Percentiles rank a stretch among this genome's conserved stretches.
Evolutionary conservation across 768 basidiomycete genomes (phyloP).

Genomic region (Auriscalpium vulgare): DNA sequence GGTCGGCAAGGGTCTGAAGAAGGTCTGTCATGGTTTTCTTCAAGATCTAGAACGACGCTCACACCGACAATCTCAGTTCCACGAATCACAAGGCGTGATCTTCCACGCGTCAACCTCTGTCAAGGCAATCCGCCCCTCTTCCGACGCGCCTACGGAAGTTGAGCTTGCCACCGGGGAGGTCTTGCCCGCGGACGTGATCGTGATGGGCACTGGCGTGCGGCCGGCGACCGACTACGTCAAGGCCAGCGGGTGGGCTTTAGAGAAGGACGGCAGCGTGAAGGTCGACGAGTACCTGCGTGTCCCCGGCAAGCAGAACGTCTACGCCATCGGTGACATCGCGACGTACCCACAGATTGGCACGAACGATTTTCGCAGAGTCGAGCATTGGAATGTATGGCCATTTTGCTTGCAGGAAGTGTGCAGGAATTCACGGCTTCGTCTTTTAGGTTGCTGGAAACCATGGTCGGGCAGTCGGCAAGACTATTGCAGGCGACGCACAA

Average conservation of each 20-base stretch:
- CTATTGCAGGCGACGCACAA: constrained; percentile 44
- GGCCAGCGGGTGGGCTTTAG: constrained; percentile 57
- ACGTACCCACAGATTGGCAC: constrained; percentile 55
- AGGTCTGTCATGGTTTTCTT: constrained; percentile 33
- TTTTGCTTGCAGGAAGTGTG: neutral
- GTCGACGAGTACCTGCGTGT: constrained; percentile 73
- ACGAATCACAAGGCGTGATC: constrained; percentile 74
- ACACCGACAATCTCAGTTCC: constrained; percentile 38
- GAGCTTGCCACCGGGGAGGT: constrained; percentile 29
- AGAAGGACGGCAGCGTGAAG: constrained; percentile 68
- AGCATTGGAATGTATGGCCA: constrained; percentile 80
- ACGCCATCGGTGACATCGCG: constrained; percentile 80
- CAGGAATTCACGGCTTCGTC: neutral
- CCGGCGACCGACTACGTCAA: constrained; percentile 79
- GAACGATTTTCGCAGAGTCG: constrained; percentile 54
- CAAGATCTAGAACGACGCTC: neutral
- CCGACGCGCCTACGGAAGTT: constrained; percentile 45
- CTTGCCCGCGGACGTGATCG: constrained; percentile 65
- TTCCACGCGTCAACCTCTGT: constrained; percentile 75
- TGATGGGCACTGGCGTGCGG: constrained; percentile 82
- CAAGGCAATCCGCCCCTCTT: constrained; percentile 51
- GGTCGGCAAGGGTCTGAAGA: constrained; percentile 68
- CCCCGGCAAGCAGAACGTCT: constrained; percentile 42
- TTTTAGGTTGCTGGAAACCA: constrained; percentile 75
- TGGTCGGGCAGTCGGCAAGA: constrained; percentile 75